Evolutionary conservation across 306 rosid genomes (phyloP).

Genomic region (Castanea sativa): DNA sequence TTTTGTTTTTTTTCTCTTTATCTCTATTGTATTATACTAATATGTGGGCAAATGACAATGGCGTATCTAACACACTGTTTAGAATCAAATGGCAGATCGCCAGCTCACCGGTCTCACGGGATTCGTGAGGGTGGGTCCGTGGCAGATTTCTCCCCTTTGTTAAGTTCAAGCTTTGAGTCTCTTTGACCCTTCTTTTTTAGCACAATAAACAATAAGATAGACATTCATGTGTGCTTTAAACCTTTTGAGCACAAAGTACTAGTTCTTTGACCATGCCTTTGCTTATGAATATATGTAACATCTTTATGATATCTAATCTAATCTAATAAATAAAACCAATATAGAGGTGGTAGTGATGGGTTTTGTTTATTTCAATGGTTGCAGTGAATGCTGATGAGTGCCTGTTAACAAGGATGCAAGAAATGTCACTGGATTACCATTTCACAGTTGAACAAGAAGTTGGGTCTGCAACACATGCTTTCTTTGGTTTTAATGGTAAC

Average conservation of each 20-base stretch:
- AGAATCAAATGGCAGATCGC: slow-evolving; percentile 15
- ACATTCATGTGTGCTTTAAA: not conserved
- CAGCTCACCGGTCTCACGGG: slow-evolving; percentile 29
- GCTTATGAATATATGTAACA: not conserved
- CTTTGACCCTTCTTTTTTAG: not conserved
- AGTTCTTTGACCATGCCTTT: not conserved
- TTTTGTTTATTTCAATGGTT: not conserved
- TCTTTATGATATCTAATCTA: not conserved
- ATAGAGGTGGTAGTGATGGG: not conserved
- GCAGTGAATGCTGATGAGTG: slow-evolving; percentile 91
- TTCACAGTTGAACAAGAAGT: slow-evolving; percentile 99
- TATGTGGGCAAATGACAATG: too few relatives aligned
- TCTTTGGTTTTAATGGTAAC: slow-evolving; percentile 96
- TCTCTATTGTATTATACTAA: slow-evolving; percentile 5
- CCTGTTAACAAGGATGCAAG: slow-evolving; percentile 96
- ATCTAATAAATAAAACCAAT: too few relatives aligned
- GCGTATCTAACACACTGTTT: too few relatives aligned
- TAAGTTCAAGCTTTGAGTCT: not conserved
- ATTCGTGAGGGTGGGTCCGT: slow-evolving; percentile 24
- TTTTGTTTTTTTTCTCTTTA: not conserved
- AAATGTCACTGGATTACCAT: slow-evolving; percentile 98
- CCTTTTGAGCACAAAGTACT: not conserved
- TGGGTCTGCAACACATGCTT: slow-evolving; percentile 97
- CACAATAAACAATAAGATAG: not conserved
- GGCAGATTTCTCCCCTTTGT: slow-evolving; percentile 13